phyloP scores from a whole-genome alignment of 78 protist species.

The Cyanophora paradoxa region DNA sequence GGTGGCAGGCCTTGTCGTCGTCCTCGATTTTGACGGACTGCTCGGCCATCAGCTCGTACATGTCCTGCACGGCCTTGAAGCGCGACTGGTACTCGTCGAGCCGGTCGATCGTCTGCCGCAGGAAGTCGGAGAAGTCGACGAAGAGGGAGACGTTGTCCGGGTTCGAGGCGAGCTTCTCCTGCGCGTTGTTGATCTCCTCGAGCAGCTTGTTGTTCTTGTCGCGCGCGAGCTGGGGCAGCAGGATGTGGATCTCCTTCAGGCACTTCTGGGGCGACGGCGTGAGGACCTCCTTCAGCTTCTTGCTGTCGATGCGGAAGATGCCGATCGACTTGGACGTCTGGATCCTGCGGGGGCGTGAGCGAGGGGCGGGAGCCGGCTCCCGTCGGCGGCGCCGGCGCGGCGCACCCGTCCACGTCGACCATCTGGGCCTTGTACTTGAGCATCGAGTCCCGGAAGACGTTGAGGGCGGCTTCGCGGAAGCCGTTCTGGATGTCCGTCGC shows the following conservation, averaged over 20 bases:
- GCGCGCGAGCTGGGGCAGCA: conserved; percentile 33
- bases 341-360: not conserved
- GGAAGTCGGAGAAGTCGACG: conserved; percentile 9
- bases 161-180: not conserved
- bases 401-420: too few species aligned
- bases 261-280: conserved; percentile 20
- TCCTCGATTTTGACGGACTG: not conserved
- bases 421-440: not conserved
- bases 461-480: not conserved
- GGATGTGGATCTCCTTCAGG: conserved; percentile 2
- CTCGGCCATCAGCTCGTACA: conserved; percentile 26
- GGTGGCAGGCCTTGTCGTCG: conserved; percentile 1
- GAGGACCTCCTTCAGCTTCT: not conserved
- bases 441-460: conserved; percentile 7
- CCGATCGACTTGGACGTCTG: not conserved
- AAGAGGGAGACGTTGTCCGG: conserved; percentile 21
- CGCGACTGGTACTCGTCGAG: not conserved
- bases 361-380: not conserved
- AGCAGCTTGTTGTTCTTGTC: not conserved
- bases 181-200: not conserved
- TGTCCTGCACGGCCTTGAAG: not conserved
- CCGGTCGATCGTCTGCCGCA: not conserved
- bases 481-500: not conserved
- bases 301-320: not conserved
- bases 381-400: not conserved